Conservation (phyloP, 805 yeast genomes). For the Metschnikowia arizonensis region DNA sequence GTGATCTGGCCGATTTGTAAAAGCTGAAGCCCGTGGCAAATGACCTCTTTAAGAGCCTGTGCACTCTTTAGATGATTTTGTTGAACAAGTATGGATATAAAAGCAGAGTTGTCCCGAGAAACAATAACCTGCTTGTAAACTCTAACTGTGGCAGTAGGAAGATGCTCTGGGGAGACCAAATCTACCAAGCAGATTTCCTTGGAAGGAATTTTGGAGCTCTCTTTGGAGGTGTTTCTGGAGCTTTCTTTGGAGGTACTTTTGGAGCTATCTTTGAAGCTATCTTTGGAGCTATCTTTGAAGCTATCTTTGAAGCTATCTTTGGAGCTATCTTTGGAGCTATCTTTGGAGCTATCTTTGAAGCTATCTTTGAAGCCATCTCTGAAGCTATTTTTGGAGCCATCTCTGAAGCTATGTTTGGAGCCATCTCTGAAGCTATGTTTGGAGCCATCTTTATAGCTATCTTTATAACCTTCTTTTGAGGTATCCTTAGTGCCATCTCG, state of each 20-base stretch:
- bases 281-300: no score
- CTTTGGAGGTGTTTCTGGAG: neutral
- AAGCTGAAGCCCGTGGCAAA: slow-evolving; percentile 37
- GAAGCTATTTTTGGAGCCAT: no score
- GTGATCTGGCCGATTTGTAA: slow-evolving; percentile 31
- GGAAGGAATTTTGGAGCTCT: neutral
- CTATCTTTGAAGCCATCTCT: no score
- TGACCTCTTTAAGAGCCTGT: slow-evolving; percentile 33
- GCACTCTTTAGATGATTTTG: slow-evolving; percentile 17
- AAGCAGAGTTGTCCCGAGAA: slow-evolving; percentile 60
- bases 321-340: no score
- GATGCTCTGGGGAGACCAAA: neutral
- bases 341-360: no score
- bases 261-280: no score
- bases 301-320: no score
- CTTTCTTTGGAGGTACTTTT: neutral
- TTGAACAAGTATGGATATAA: slow-evolving; percentile 43
- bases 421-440: no score
- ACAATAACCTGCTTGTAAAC: slow-evolving; percentile 42
- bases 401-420: no score
- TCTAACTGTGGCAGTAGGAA: neutral
- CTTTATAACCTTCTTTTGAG: no score
- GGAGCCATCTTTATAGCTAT: no score
- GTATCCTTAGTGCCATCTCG: no score
- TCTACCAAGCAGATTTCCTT: neutral